A percentile compares a stretch with the other conserved stretches of the same genome.
These are phyloP conservation scores for Prosopis cineraria DNA, from an alignment of 306 rosid species.

Conservation along the genomic window DNA sequence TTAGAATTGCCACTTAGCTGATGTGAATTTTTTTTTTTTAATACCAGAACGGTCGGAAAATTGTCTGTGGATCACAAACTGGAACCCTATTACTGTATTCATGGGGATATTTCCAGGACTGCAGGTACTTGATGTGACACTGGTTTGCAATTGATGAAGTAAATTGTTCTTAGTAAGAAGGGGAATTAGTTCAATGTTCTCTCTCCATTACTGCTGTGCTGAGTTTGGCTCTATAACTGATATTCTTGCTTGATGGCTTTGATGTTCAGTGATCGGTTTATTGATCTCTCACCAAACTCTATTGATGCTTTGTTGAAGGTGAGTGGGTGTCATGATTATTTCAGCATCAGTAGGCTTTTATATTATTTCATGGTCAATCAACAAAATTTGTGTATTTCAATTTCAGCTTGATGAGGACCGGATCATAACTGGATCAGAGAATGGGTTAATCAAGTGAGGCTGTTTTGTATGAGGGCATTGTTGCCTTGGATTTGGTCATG, in stretches of 20 bases:
- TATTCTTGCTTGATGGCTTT: constrained; percentile 26
- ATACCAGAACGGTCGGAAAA: constrained; percentile 84
- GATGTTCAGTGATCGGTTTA: constrained; percentile 75
- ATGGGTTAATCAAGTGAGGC: constrained; percentile 89
- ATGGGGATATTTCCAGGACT: constrained; percentile 91
- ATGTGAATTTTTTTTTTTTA: constrained; percentile 9
- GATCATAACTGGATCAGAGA: constrained; percentile 86
- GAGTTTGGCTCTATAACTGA: not conserved
- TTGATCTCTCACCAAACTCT: constrained; percentile 76
- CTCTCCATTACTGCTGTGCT: constrained; percentile 10
- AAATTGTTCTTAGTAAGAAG: not conserved
- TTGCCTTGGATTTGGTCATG: constrained; percentile 18
- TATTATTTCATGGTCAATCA: not conserved
- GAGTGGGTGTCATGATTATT: constrained; percentile 29
- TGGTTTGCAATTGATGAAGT: constrained; percentile 12
- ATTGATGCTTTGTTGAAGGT: constrained; percentile 87
- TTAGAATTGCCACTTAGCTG: not conserved
- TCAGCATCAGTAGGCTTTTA: constrained; percentile 20
- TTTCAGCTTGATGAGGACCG: constrained; percentile 93
- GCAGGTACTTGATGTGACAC: constrained; percentile 59
- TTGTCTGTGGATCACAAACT: constrained; percentile 83
- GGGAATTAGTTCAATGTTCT: not conserved
- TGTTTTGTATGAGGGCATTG: constrained; percentile 26
- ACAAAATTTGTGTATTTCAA: not conserved
- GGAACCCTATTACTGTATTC: constrained; percentile 78